phyloP scores from a whole-genome alignment of 228 moss, liverwort and hornwort genomes.

The Sphagnum magellanicum region DNA sequence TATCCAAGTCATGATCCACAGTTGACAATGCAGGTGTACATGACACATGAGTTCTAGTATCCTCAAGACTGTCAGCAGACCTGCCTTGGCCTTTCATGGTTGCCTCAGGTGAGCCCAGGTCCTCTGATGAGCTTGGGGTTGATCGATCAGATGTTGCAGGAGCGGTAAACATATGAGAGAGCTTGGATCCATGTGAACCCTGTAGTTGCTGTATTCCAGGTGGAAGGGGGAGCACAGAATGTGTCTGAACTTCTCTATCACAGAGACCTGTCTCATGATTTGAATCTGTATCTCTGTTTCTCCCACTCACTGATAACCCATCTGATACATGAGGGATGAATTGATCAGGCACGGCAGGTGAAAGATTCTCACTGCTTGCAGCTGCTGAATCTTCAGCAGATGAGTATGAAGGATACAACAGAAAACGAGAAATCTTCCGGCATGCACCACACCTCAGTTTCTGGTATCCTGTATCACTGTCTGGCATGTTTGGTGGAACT shows the following conservation, averaged over 20 bases:
- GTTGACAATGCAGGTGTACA: constrained; percentile 28
- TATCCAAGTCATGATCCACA: constrained; percentile 34
- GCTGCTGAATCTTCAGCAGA: too few relatives aligned
- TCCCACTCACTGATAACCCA: too few relatives aligned
- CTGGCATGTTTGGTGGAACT: constrained; percentile 63
- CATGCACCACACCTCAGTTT: constrained; percentile 85
- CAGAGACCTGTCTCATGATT: too few relatives aligned
- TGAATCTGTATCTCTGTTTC: too few relatives aligned
- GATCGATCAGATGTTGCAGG: too few relatives aligned
- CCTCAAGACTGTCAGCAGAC: constrained; percentile 16
- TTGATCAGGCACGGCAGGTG: too few relatives aligned
- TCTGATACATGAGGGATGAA: too few relatives aligned
- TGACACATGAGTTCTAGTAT: constrained; percentile 28
- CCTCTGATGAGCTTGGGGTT: constrained; percentile 5
- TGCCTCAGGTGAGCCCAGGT: constrained; percentile 23
- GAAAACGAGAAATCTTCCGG: constrained; percentile 55
- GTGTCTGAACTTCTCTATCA: neutral
- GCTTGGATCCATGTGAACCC: too few relatives aligned
- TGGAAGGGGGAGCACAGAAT: neutral
- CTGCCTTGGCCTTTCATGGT: constrained; percentile 16
- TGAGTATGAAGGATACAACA: neutral
- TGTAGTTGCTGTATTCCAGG: too few relatives aligned
- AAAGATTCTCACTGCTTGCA: too few relatives aligned
- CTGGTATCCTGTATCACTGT: constrained; percentile 47
- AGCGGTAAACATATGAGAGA: too few relatives aligned